These are phyloP conservation scores for Phytopythium vexans DNA, from an alignment of 352 stramenopile species.

Conservation along the genomic window DNA sequence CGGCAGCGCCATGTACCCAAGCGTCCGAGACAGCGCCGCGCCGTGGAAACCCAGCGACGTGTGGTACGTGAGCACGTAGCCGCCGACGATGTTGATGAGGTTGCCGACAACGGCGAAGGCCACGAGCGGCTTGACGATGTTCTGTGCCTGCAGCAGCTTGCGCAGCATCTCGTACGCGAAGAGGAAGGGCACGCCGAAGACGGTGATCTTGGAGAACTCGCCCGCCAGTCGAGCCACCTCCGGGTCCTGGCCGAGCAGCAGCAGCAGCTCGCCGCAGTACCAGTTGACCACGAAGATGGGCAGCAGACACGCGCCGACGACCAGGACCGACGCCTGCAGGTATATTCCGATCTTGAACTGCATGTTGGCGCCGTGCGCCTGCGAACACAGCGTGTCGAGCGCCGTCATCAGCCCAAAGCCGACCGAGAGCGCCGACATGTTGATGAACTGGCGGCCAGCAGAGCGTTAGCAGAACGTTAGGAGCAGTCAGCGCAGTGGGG, in stretches of 20 bases:
- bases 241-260: constrained; percentile 40
- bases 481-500: not conserved
- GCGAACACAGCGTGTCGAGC: constrained; percentile 73
- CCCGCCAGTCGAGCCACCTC: constrained; percentile 42
- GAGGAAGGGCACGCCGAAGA: constrained; percentile 52
- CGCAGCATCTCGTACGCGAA: constrained; percentile 63
- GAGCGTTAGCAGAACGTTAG: not conserved
- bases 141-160: constrained; percentile 71
- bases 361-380: constrained; percentile 52
- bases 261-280: constrained; percentile 41
- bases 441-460: constrained; percentile 40
- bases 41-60: constrained; percentile 73
- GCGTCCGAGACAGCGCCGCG: constrained; percentile 53
- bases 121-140: constrained; percentile 62
- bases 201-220: constrained; percentile 43
- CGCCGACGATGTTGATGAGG: constrained; percentile 54
- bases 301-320: constrained; percentile 38
- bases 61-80: constrained; percentile 70
- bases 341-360: constrained; percentile 65
- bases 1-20: constrained; percentile 49
- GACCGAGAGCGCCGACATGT: constrained; percentile 56
- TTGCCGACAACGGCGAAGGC: constrained; percentile 47
- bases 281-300: constrained; percentile 48
- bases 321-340: constrained; percentile 46
- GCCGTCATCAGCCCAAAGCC: constrained; percentile 62